phyloP scores from a whole-genome alignment of 1,284 basidiomycete genomes.

The Dichomitus squalens region DNA sequence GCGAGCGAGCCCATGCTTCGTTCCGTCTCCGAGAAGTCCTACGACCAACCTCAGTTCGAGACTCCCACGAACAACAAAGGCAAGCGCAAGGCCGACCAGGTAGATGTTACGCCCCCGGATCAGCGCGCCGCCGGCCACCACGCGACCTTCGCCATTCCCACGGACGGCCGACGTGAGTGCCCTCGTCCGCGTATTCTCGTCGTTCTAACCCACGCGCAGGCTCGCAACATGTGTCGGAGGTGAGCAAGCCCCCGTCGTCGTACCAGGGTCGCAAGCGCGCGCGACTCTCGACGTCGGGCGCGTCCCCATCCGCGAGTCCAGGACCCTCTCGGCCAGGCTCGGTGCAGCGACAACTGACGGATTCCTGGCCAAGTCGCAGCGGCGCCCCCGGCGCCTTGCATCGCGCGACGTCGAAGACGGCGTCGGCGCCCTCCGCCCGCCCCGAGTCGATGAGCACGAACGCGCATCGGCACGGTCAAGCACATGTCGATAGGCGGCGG shows the following conservation, averaged over 20 bases:
- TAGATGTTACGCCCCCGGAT: conserved; percentile 51
- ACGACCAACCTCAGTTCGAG: conserved; percentile 17
- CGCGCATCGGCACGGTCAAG: conserved; percentile 1
- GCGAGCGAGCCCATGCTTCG: conserved; percentile 32
- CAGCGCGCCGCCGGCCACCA: conserved; percentile 35
- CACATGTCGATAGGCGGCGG: conserved; percentile 23
- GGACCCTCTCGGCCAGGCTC: conserved; percentile 31
- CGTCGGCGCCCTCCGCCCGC: conserved; percentile 32
- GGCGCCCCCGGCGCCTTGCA: conserved; percentile 33
- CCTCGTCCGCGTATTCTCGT: neutral
- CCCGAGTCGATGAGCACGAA: conserved; percentile 24
- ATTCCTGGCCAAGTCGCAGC: conserved; percentile 59
- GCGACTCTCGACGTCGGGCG: conserved; percentile 46
- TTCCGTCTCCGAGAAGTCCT: conserved; percentile 28
- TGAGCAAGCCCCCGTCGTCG: conserved; percentile 61
- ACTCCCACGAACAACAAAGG: conserved; percentile 39
- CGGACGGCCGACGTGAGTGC: conserved; percentile 50
- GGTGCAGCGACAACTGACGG: conserved; percentile 39
- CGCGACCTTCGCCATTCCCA: conserved; percentile 42
- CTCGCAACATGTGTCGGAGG: conserved; percentile 29
- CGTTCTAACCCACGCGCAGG: conserved; percentile 21
- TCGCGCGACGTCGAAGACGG: conserved; percentile 41
- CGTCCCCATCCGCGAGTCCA: conserved; percentile 39
- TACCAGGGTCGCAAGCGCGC: conserved; percentile 66
- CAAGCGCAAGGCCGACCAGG: conserved; percentile 54